These are phyloP conservation scores for Chaetothyriales sp. DNA, from an alignment of 2,329 filamentous ascomycete species.

Conservation along the genomic window DNA sequence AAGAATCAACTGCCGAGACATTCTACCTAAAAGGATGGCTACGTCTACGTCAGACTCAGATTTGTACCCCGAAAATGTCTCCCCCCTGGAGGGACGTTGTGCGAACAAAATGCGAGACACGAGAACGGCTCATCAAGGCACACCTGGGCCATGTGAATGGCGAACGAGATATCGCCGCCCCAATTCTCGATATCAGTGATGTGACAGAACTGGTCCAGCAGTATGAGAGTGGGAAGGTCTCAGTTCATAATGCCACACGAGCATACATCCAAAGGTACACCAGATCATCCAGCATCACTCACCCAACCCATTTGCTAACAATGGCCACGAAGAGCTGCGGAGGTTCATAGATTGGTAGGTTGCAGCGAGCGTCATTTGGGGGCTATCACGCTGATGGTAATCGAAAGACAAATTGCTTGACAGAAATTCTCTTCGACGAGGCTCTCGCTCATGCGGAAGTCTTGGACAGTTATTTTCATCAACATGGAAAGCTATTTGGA, in stretches of 20 bases:
- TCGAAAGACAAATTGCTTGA: slow-evolving; percentile 26
- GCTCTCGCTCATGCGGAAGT: slow-evolving; percentile 24
- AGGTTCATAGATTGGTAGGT: no score
- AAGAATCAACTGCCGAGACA: not conserved
- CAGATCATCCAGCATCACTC: slow-evolving; percentile 2
- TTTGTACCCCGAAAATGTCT: no score
- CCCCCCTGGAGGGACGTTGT: slow-evolving; percentile 22
- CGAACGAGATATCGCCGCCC: not conserved
- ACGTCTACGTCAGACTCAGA: no score
- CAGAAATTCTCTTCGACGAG: slow-evolving; percentile 26
- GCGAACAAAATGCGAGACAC: slow-evolving; percentile 18
- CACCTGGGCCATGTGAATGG: slow-evolving; percentile 14
- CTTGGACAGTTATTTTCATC: slow-evolving; percentile 22
- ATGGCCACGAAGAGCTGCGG: no score
- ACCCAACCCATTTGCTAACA: not conserved
- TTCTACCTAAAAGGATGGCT: not conserved
- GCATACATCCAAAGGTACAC: slow-evolving; percentile 26
- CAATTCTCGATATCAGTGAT: slow-evolving; percentile 11
- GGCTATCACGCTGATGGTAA: not conserved
- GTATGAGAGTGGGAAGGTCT: slow-evolving; percentile 18
- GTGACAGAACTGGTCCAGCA: slow-evolving; percentile 15
- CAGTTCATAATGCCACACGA: slow-evolving; percentile 20
- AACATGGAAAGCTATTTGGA: slow-evolving; percentile 32
- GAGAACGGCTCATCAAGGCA: slow-evolving; percentile 20
- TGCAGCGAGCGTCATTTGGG: no score